Evolutionary conservation across 805 yeast genomes (phyloP).

Genomic region (Saccharomycopsis amapae): DNA sequence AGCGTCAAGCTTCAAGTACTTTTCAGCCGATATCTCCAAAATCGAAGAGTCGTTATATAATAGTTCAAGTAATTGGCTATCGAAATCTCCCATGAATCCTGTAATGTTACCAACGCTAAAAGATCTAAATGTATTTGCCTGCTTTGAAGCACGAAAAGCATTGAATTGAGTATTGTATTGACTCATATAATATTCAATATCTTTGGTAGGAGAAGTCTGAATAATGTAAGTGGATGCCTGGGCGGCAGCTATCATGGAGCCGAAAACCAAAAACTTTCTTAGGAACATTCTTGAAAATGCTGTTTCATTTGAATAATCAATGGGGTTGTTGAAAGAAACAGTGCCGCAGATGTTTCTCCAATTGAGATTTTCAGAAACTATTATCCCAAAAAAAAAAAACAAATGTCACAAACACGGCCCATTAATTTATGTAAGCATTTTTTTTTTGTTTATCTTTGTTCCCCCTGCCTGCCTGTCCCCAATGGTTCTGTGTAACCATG

Average conservation of each 20-base stretch:
- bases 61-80: neutral
- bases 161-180: slow-evolving; percentile 3
- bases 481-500: no score
- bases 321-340: no score
- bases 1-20: slow-evolving; percentile 9
- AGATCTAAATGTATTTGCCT: neutral
- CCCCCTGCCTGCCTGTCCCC: no score
- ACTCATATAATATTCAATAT: slow-evolving; percentile 1
- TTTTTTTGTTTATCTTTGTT: no score
- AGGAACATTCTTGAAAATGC: no score
- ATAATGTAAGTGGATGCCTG: slow-evolving; percentile 3
- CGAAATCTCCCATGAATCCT: slow-evolving; percentile 16
- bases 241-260: no score
- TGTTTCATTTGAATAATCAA: neutral
- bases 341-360: no score
- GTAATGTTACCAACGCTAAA: slow-evolving; percentile 11
- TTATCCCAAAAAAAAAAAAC: no score
- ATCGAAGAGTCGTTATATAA: slow-evolving; percentile 6
- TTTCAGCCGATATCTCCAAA: slow-evolving; percentile 8
- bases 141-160: neutral
- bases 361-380: no score
- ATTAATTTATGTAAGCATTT: no score
- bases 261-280: no score
- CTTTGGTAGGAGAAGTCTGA: slow-evolving; percentile 9
- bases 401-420: no score